Base-by-base conservation (phyloP, 2,329 filamentous ascomycete genomes). In the Hyphodiscus sp. region DNA sequence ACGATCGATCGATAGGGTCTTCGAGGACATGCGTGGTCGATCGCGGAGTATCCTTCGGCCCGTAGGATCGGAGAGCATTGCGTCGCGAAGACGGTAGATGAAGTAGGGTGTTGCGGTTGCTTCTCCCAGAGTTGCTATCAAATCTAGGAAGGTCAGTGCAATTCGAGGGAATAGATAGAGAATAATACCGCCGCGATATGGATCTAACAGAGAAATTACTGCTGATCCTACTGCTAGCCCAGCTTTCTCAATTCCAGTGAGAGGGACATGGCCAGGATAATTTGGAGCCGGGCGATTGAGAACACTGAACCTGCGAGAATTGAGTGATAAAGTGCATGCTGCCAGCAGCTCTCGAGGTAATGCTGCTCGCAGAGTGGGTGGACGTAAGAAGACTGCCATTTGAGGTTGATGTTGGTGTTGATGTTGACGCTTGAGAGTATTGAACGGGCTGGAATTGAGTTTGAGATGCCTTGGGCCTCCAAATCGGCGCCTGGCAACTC, bases 31-130 rank as follows among this genome's bases (percentile, higher is more conserved):
- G 59, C 91, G 86, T 2, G 94, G 94, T 13, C 91, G 85, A 64
- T 94, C 88, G 59, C 89, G 88, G 58, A 99, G 83, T 69, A 99
- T 96, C 48, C 91, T 86, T 1, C 94, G 87, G 53, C 94, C 94
- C 0, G 89, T 95, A 1, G 89, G 78, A 60, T 85, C 77, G 26
- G 82, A 75, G 51, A 99, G 88, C 94, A 99, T 99, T 58, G 87
- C 89, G 68, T 92, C 82, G 61, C 90, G 91, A 19, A 99, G 88
- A 53, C 89, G 88, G 72, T 89, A 83, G 71, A 96, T 91, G 75
- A 97, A 96, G 78, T 91, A 96, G 13, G 94, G 94, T 10, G 91
- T 90, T 20, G 91, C 90, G 2, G 94, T 97, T 26, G 91, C 85
- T 76, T 99, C 94, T 67, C 91, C 92, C n/a, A 95, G 82, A 33